A percentile compares a stretch with the other conserved stretches of the same genome.
Conservation (phyloP, 495 filamentous ascomycete species). For the Mycothermus thermophilus region DNA sequence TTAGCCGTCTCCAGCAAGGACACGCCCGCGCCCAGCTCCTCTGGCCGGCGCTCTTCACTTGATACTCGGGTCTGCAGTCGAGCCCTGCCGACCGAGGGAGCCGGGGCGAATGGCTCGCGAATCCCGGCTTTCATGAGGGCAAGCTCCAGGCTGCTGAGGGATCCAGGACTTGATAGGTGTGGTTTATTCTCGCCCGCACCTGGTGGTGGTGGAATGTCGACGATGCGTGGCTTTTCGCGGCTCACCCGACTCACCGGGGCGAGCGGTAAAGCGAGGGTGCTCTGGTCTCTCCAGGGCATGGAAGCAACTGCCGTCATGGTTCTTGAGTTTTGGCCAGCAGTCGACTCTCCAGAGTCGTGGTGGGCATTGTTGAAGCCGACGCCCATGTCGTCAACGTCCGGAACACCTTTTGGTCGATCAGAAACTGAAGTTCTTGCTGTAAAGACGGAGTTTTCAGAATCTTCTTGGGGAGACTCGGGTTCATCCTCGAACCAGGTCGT, state of each 20-base stretch:
- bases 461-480: slow-evolving; percentile 4
- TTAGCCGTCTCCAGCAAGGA: slow-evolving; percentile 6
- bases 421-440: slow-evolving; percentile 5
- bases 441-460: not conserved
- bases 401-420: not conserved
- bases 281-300: not conserved
- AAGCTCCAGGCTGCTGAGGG: too few relatives aligned
- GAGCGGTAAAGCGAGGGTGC: slow-evolving; percentile 4
- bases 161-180: too few relatives aligned
- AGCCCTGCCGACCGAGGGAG: too few relatives aligned
- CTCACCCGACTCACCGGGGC: slow-evolving; percentile 4
- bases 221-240: slow-evolving; percentile 10
- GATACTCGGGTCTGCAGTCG: too few relatives aligned
- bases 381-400: not conserved
- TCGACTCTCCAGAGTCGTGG: too few relatives aligned
- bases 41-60: too few relatives aligned
- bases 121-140: too few relatives aligned
- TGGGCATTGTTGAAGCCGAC: not conserved
- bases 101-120: too few relatives aligned
- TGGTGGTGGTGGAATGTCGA: slow-evolving; percentile 16
- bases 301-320: not conserved
- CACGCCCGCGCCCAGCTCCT: not conserved
- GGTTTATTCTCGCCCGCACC: too few relatives aligned
- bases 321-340: not conserved
- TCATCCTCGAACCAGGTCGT: slow-evolving; percentile 26